A percentile compares a stretch with the other conserved stretches of the same genome.
phyloP scores from a whole-genome alignment of 2,329 filamentous ascomycete species.

The Nemania sp. region DNA sequence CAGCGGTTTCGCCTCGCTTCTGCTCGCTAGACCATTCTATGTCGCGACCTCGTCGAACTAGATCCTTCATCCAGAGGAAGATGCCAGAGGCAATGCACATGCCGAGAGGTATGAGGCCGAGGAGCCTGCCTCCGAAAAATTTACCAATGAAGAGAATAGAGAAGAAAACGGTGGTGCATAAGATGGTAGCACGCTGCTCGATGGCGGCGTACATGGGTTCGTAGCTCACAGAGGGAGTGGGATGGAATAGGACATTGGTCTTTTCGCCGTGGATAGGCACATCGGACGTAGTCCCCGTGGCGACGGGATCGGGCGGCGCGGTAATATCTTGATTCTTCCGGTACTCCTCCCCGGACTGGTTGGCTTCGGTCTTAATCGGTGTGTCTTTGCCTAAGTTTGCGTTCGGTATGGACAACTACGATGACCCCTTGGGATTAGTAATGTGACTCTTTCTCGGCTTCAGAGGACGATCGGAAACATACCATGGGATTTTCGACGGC shows the following conservation, averaged over 20 bases:
- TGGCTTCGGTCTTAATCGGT: slow-evolving; percentile 69
- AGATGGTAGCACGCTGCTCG: slow-evolving; percentile 71
- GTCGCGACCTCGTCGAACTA: slow-evolving; percentile 79
- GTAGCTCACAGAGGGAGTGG: slow-evolving; percentile 86
- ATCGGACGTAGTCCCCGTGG: slow-evolving; percentile 81
- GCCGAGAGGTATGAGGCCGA: slow-evolving; percentile 75
- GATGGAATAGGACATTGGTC: slow-evolving; percentile 94
- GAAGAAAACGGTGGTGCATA: slow-evolving; percentile 72
- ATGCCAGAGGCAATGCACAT: slow-evolving; percentile 75
- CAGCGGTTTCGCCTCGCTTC: slow-evolving; percentile 80
- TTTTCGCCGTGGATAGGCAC: slow-evolving; percentile 96
- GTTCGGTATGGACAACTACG: slow-evolving; percentile 80
- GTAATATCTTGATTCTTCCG: slow-evolving; percentile 85
- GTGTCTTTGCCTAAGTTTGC: slow-evolving; percentile 80
- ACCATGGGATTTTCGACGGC: slow-evolving; percentile 73
- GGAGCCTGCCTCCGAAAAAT: slow-evolving; percentile 75
- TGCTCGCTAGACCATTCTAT: slow-evolving; percentile 89
- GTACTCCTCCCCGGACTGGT: slow-evolving; percentile 78
- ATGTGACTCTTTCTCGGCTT: background rate
- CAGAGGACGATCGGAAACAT: slow-evolving; percentile 19
- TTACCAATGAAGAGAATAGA: slow-evolving; percentile 77
- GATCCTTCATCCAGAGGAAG: slow-evolving; percentile 87
- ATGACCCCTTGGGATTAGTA: background rate
- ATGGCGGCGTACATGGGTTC: slow-evolving; percentile 82
- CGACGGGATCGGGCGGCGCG: slow-evolving; percentile 84